Conservation (phyloP, 495 filamentous ascomycete genomes). For the Lophium mytilinum region DNA sequence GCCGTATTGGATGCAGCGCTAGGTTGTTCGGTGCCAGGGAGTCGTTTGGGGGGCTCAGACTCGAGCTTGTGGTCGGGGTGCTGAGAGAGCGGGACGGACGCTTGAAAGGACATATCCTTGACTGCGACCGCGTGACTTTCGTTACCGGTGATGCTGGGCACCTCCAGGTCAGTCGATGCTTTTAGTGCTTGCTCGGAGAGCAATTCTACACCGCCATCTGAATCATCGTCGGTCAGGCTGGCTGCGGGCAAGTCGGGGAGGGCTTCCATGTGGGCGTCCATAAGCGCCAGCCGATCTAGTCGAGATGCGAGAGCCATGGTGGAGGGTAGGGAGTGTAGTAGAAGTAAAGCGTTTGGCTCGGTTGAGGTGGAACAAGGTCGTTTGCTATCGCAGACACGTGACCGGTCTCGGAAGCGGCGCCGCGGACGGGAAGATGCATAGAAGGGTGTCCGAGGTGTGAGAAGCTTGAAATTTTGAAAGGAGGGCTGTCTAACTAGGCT, state of each 20-base stretch:
- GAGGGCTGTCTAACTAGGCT: no score
- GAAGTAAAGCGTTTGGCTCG: neutral
- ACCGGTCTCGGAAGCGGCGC: neutral
- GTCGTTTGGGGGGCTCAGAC: no score
- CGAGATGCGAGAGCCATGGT: slow-evolving; percentile 3
- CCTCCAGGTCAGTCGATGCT: no score
- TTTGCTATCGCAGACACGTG: neutral
- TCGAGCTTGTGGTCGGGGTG: neutral
- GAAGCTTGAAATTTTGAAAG: no score
- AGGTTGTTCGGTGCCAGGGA: neutral
- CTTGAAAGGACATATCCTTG: neutral
- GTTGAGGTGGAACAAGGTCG: no score
- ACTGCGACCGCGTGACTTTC: no score
- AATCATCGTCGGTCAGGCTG: slow-evolving; percentile 8
- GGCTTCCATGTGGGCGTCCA: slow-evolving; percentile 7
- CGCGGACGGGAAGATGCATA: no score
- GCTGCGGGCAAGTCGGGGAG: slow-evolving; percentile 4
- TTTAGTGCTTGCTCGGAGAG: neutral
- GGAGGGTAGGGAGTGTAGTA: no score
- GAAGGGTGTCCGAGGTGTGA: no score
- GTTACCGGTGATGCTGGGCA: no score
- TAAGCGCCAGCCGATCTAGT: slow-evolving; percentile 8
- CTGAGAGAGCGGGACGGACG: neutral
- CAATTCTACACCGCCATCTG: slow-evolving; percentile 8
- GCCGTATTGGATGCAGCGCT: neutral